Conservation (phyloP, 257 asterid genomes). For the Galeopsis tetrahit region DNA sequence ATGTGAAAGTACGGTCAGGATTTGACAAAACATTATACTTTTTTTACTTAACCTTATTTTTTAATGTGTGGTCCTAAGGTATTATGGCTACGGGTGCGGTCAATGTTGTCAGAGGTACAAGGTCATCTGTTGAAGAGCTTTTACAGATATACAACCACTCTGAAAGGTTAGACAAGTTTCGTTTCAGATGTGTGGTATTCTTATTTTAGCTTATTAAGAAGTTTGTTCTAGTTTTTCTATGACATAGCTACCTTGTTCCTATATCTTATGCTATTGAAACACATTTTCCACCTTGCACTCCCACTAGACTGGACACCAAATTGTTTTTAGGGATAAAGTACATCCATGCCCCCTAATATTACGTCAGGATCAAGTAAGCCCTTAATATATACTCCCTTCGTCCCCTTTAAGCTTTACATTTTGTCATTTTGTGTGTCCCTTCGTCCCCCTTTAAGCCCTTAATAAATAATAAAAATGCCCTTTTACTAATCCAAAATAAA, state of each 20-base stretch:
- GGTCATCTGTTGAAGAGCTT: constrained; percentile 89
- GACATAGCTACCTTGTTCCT: not conserved
- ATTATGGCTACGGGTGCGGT: constrained; percentile 95
- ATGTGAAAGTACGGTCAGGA: constrained; percentile 11
- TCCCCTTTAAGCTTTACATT: too few species aligned
- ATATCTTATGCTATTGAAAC: not conserved
- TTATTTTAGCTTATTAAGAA: not conserved
- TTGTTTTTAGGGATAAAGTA: not conserved
- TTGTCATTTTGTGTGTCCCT: too few species aligned
- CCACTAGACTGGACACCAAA: not conserved
- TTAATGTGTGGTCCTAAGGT: constrained; percentile 54
- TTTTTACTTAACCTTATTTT: constrained; percentile 22
- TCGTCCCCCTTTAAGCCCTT: too few species aligned
- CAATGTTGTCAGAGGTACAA: constrained; percentile 90
- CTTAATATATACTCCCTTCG: too few species aligned
- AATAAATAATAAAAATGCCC: too few species aligned
- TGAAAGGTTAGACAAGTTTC: constrained; percentile 62
- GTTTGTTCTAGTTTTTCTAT: not conserved
- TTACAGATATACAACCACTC: constrained; percentile 88
- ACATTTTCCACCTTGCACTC: not conserved
- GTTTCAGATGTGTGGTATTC: constrained; percentile 1
- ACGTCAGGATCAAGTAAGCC: too few species aligned
- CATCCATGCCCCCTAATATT: too few species aligned
- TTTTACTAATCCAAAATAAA: too few species aligned
- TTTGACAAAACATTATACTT: not conserved